Base-by-base conservation (phyloP, 345 rosid genomes). In the Populus nigra region DNA sequence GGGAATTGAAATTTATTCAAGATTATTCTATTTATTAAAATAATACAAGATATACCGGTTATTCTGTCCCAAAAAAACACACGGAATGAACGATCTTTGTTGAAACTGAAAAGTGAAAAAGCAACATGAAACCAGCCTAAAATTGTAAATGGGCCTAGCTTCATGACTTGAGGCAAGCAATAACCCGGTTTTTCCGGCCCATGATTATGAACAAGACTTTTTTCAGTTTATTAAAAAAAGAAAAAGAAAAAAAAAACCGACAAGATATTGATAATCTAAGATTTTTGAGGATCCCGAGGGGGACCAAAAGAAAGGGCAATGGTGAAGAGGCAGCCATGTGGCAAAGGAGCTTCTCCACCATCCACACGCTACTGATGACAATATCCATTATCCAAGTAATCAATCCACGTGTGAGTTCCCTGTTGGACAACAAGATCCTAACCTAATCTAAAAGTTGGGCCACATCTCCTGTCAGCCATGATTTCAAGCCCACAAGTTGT, bases 341-440 rank as follows among this genome's bases (percentile, higher is more conserved):
- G 84, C 71, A 65, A 33, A 5, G 7, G 38, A 53, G 71, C 1
- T 68, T 43, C 38, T 5, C 11, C 4, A 23, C 65, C 76, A 65
- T 38, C 13, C 8, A 50, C 36, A 63, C 8, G 7, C 6, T 33
- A 33, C 36, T 1, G 36, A n/a, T 31, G 61, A 20, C 84, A 62
- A 77, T 81, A 90, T 90, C 90, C 78, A 85, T 87, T 86, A 92
- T 88, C 96, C 83, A 75, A 72, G 16, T 13, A 71, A 11, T 8
- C 49, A 71, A 36, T 68, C 90, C 89, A 91, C 83, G 89, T 92
- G 98, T 80, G 73, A 69, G 86, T 2, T 75, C 83, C 79, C 76
- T 53, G 89, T 91, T 94, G 97, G 98, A 70, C 76, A 86, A 49
- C 43, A 73, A 87, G 92, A 94, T 92, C 84, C 76, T 43, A 82